Conservation (phyloP, 2,329 filamentous ascomycete species). For the Amauroascus niger region DNA sequence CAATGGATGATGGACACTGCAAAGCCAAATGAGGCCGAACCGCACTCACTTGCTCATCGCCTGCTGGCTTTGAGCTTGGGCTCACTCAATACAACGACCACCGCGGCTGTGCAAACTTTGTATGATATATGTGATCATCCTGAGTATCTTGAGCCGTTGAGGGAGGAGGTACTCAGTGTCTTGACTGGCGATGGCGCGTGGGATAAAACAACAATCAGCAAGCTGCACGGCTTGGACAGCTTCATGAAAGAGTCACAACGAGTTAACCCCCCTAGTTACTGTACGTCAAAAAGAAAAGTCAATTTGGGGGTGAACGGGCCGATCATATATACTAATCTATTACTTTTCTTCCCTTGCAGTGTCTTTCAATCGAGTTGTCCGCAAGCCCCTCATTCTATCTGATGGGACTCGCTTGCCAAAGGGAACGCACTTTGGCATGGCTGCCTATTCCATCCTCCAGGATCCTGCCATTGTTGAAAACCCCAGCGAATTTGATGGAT, state of each 20-base stretch:
- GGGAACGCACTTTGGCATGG: constrained; percentile 16
- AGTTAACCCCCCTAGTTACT: constrained; percentile 15
- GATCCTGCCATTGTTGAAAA: constrained; percentile 15
- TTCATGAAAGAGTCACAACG: constrained; percentile 21
- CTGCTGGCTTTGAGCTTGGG: constrained; percentile 15
- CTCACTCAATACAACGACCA: constrained; percentile 17
- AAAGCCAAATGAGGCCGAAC: constrained; percentile 8
- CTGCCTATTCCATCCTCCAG: constrained; percentile 16
- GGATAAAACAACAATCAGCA: constrained; percentile 14
- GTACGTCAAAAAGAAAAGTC: constrained; percentile 12
- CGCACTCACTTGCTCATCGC: constrained; percentile 15
- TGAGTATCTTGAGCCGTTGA: constrained; percentile 19
- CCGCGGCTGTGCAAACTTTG: constrained; percentile 12
- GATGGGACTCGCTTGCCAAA: constrained; percentile 18
- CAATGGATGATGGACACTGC: constrained; percentile 30
- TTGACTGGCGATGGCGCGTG: constrained; percentile 15
- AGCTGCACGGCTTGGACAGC: constrained; percentile 20
- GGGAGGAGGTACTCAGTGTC: constrained; percentile 17
- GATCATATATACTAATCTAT: neutral
- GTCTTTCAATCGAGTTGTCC: constrained; percentile 17
- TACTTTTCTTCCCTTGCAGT: constrained; percentile 9
- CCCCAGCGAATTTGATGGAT: constrained; percentile 21
- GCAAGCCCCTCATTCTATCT: constrained; percentile 17
- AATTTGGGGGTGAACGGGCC: neutral
- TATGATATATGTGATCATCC: constrained; percentile 20